phyloP scores from a whole-genome alignment of 2,329 filamentous ascomycete species.

The Colletotrichum zoysiae region DNA sequence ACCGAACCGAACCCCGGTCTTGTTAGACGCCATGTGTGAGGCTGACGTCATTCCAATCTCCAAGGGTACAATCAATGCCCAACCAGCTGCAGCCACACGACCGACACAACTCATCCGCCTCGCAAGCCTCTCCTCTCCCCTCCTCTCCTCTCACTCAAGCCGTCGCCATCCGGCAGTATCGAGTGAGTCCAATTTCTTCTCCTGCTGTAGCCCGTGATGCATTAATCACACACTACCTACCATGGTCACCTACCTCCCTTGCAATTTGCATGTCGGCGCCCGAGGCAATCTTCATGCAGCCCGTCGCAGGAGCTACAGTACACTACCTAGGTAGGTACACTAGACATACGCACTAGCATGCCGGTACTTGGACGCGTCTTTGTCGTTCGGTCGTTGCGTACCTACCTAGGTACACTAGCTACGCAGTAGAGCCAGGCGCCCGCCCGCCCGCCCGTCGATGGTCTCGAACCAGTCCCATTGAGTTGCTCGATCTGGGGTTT shows the following conservation, averaged over 20 bases:
- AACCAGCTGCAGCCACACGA: slow-evolving; percentile 39
- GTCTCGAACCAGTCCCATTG: not conserved
- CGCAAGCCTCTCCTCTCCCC: not conserved
- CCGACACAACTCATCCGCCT: slow-evolving; percentile 9
- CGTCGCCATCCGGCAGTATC: not conserved
- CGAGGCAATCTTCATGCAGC: slow-evolving; percentile 1
- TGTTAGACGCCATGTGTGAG: slow-evolving; percentile 1
- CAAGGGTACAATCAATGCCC: slow-evolving; percentile 4
- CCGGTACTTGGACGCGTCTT: slow-evolving; percentile 1
- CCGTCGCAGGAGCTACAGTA: not conserved
- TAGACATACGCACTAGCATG: slow-evolving; percentile 4
- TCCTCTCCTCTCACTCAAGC: not conserved
- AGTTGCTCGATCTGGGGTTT: slow-evolving; percentile 9
- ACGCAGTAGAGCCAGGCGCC: slow-evolving; percentile 22
- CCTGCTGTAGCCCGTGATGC: not conserved
- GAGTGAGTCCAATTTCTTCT: slow-evolving; percentile 20
- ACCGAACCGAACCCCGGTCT: not conserved
- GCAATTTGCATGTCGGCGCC: not conserved
- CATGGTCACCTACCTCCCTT: too few relatives aligned
- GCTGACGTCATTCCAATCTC: slow-evolving; percentile 34
- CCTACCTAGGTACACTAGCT: too few relatives aligned
- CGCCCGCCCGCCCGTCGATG: not conserved
- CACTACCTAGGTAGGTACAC: too few relatives aligned
- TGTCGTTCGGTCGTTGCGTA: not conserved
- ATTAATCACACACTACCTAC: not conserved